phyloP scores from a whole-genome alignment of 2,329 filamentous ascomycete species.

The Paecilomyces fulvus region DNA sequence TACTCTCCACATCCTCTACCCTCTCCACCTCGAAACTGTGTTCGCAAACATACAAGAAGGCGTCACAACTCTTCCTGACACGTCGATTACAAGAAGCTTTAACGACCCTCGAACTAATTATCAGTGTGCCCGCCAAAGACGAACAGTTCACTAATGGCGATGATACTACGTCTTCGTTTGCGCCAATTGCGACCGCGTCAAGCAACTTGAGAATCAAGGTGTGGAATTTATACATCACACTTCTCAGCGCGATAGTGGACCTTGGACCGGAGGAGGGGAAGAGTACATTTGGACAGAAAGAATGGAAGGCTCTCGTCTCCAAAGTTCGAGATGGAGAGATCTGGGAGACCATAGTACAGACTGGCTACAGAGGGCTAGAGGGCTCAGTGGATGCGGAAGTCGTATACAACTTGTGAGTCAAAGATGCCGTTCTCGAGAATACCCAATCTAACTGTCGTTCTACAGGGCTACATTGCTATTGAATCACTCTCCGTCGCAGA shows the following conservation, averaged over 20 bases:
- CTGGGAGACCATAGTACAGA: conserved; percentile 87
- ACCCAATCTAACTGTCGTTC: not conserved
- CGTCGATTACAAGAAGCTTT: conserved; percentile 85
- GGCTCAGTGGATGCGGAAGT: conserved; percentile 92
- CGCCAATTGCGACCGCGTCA: conserved; percentile 71
- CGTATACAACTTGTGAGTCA: conserved; percentile 49
- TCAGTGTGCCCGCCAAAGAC: conserved; percentile 45
- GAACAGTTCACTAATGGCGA: conserved; percentile 37
- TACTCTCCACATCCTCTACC: conserved; percentile 50
- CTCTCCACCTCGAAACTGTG: conserved; percentile 55
- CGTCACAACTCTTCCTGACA: conserved; percentile 88
- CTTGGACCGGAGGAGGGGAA: conserved; percentile 86
- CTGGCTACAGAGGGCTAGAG: conserved; percentile 81
- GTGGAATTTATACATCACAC: conserved; percentile 93
- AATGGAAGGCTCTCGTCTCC: conserved; percentile 72
- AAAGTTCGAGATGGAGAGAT: conserved; percentile 82
- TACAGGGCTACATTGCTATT: conserved; percentile 76
- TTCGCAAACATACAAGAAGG: conserved; percentile 88
- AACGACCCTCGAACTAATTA: conserved; percentile 73
- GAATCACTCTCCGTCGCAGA: conserved; percentile 78
- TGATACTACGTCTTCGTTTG: conserved; percentile 45
- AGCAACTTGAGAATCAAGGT: conserved; percentile 83
- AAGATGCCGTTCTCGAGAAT: conserved; percentile 8
- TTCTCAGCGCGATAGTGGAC: conserved; percentile 84
- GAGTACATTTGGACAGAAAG: conserved; percentile 71